Evolutionary conservation across 129 eudicot genomes (phyloP), one percentile per base, ranked within the genome.

Genomic region (Lactuca saligna): DNA sequence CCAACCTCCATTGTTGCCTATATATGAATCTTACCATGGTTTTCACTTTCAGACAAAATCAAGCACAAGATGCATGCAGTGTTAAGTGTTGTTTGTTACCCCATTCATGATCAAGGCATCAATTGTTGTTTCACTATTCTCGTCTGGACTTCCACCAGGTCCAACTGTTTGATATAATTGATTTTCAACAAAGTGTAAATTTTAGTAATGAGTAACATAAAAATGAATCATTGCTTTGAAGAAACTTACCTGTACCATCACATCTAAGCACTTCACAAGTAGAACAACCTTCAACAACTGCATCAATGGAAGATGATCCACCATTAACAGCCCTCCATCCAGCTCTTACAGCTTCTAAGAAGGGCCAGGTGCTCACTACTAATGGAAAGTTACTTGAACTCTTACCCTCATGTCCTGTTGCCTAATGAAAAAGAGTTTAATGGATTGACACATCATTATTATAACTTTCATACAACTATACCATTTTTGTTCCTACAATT

Each of bases 1-100:
- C 98, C 98, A 54, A 92, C 96, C 86, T 92, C 98, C 98, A 92
- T 92, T 44, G 96, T 88, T 69, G 85, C 96, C 98, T 92, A 81
- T 44, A 81, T 44, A 68, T 71, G 80, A 78, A 70, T 81, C 95
- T 92, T 89, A 79, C 77, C 81, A 73, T 57, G 16, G 33, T 31
- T 71, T 25, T 25, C 29, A 25, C 29, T 51, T 44, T 42, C 55
- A 34, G 20, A 50, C 10, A 44, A 60, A 13, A 8, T 50, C 2
- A 17, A 56, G 61, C 17, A 11, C 17, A 34, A 17, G 29, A 41
- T 46, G 48, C 7, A 42, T 39, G 48, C 7, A 39, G 61, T 61
- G 75, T 42, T 53, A 54, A 25, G 44, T 41, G 71, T 37, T 17
- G 60, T 46, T 8, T 8, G 3, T 82, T 92, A 92, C 96, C 91